These are phyloP conservation scores for Salvia sclarea DNA, from an alignment of 305 asterid genomes.

Conservation along the genomic window DNA sequence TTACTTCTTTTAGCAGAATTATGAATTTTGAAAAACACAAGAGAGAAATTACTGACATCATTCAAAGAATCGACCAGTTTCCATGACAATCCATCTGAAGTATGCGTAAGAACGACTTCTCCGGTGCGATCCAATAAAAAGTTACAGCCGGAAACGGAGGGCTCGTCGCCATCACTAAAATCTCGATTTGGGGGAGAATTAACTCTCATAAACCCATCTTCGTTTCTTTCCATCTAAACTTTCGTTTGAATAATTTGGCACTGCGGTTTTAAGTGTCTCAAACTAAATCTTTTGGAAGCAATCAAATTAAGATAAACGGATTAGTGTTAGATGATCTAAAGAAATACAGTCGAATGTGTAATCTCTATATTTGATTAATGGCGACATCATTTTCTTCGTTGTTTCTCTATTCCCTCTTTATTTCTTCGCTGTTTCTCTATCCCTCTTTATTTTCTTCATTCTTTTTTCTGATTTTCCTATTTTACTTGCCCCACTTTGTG, in stretches of 20 bases:
- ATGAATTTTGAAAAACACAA: background rate
- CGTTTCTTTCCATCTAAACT: slow-evolving; percentile 50
- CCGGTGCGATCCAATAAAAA: slow-evolving; percentile 67
- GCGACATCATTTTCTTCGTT: background rate
- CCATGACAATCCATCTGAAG: slow-evolving; percentile 73
- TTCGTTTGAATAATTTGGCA: slow-evolving; percentile 14
- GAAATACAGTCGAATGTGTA: slow-evolving; percentile 10
- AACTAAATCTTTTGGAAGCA: background rate
- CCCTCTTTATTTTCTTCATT: no score
- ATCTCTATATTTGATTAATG: slow-evolving; percentile 28
- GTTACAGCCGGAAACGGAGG: slow-evolving; percentile 50
- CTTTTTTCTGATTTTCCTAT: no score
- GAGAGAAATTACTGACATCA: slow-evolving; percentile 46
- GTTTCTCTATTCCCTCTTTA: background rate
- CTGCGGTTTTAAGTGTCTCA: slow-evolving; percentile 27
- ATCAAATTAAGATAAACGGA: slow-evolving; percentile 20
- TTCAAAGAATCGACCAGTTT: slow-evolving; percentile 45
- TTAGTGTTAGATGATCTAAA: slow-evolving; percentile 3
- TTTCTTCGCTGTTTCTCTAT: background rate
- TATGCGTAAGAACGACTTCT: slow-evolving; percentile 60
- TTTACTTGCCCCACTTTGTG: no score
- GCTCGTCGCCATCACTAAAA: slow-evolving; percentile 34
- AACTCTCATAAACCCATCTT: slow-evolving; percentile 39
- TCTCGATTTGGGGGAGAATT: slow-evolving; percentile 41
- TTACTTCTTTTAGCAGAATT: background rate